Evolutionary conservation across 805 yeast genomes (phyloP).

Genomic region (Kodamaea neixiangensis): DNA sequence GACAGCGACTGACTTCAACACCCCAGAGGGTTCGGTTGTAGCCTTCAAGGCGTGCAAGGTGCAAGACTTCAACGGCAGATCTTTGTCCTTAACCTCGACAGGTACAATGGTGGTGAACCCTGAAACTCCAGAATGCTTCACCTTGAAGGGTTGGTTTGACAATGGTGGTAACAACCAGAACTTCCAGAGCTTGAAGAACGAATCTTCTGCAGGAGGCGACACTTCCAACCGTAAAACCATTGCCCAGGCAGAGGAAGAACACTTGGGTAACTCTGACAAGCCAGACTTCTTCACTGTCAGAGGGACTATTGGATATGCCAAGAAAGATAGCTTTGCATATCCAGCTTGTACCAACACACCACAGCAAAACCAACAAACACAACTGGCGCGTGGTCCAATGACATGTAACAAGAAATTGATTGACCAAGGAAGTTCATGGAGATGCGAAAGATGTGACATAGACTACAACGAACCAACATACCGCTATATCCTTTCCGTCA

Average conservation of each 20-base stretch:
- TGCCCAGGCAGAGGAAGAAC: conserved; percentile 61
- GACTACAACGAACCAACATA: conserved; percentile 68
- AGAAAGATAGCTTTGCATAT: conserved; percentile 77
- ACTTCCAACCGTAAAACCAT: conserved; percentile 66
- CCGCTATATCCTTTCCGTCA: conserved; percentile 76
- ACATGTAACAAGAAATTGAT: conserved; percentile 81
- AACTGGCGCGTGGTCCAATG: conserved; percentile 25
- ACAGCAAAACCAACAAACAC: conserved; percentile 15
- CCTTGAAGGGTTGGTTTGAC: conserved; percentile 94
- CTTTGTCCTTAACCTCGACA: conserved; percentile 75
- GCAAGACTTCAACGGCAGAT: conserved; percentile 84
- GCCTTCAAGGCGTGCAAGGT: conserved; percentile 91
- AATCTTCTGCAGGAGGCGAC: conserved; percentile 36
- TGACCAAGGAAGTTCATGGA: conserved; percentile 73
- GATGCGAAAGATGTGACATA: conserved; percentile 89
- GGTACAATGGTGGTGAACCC: conserved; percentile 81
- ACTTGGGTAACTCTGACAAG: conserved; percentile 71
- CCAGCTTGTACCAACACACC: conserved; percentile 74
- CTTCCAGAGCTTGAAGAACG: conserved; percentile 64
- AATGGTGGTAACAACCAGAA: conserved; percentile 64
- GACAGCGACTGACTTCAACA: conserved; percentile 73
- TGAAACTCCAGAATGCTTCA: conserved; percentile 83
- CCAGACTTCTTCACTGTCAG: conserved; percentile 78
- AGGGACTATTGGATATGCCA: conserved; percentile 71
- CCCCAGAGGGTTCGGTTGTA: conserved; percentile 78